Conservation (phyloP, 306 rosid species). For the Glycine latifolia region DNA sequence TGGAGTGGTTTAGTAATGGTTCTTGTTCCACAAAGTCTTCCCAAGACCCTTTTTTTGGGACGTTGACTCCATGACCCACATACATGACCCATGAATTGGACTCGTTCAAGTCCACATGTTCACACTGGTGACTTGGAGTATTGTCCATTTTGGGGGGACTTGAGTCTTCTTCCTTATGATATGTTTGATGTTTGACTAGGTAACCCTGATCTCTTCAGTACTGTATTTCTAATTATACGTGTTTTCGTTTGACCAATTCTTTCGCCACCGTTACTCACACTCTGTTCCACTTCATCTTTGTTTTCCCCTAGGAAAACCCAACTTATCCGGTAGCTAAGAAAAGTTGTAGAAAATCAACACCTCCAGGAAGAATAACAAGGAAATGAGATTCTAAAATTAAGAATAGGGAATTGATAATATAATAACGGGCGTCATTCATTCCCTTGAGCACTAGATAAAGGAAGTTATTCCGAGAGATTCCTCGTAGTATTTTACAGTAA, state of each 20-base stretch:
- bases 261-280: neutral
- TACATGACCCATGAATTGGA: neutral
- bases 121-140: neutral
- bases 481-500: constrained; percentile 33
- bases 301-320: neutral
- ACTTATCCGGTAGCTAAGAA: neutral
- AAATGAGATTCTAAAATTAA: constrained; percentile 10
- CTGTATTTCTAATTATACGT: no score
- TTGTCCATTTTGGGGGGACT: neutral
- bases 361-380: neutral
- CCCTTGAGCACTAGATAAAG: constrained; percentile 26
- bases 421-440: constrained; percentile 17
- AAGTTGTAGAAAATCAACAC: neutral
- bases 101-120: neutral
- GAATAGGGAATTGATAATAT: neutral
- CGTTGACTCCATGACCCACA: neutral
- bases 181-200: neutral
- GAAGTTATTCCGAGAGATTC: constrained; percentile 42
- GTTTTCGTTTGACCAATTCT: neutral
- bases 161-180: neutral
- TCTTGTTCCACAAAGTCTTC: neutral
- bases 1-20: neutral
- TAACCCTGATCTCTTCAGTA: neutral
- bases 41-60: neutral
- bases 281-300: neutral